Conservation (phyloP, 2,329 filamentous ascomycete species). For the Diaporthe capsici region DNA sequence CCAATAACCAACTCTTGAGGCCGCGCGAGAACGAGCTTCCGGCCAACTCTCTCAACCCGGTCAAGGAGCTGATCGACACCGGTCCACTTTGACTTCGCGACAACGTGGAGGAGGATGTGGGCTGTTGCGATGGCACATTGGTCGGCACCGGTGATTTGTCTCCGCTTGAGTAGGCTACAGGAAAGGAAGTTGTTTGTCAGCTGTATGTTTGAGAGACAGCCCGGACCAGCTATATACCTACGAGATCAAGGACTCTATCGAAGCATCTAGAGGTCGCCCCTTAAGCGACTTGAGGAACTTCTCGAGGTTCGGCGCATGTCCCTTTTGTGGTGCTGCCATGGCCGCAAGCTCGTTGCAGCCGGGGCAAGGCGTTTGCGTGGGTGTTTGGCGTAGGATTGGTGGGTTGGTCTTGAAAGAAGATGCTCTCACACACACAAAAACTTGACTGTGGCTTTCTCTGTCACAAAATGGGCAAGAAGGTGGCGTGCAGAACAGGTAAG, state of each 20-base stretch:
- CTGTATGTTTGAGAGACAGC: slow-evolving; percentile 11
- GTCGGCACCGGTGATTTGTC: slow-evolving; percentile 90
- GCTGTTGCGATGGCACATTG: slow-evolving; percentile 93
- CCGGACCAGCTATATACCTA: slow-evolving; percentile 58
- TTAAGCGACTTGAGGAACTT: slow-evolving; percentile 86
- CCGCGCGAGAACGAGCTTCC: slow-evolving; percentile 84
- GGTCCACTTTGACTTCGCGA: slow-evolving; percentile 83
- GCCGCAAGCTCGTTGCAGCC: not conserved
- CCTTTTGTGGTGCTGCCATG: slow-evolving; percentile 71
- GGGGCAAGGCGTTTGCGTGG: not conserved
- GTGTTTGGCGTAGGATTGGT: not conserved
- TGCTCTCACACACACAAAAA: not conserved
- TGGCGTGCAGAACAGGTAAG: not conserved
- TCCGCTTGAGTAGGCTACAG: slow-evolving; percentile 84
- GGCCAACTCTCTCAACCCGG: slow-evolving; percentile 84
- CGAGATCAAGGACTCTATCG: slow-evolving; percentile 88
- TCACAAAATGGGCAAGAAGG: not conserved
- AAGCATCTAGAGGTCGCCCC: slow-evolving; percentile 80
- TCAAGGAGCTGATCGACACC: slow-evolving; percentile 85
- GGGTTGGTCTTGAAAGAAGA: not conserved
- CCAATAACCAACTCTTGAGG: slow-evolving; percentile 93
- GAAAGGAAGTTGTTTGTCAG: not conserved
- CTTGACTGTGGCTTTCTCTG: not conserved
- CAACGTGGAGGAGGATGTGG: slow-evolving; percentile 87
- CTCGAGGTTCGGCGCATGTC: slow-evolving; percentile 79